Percentiles rank a stretch among this genome's conserved stretches.
Evolutionary conservation across 2,329 filamentous ascomycete genomes (phyloP).

Genomic region (Claviceps sp.): DNA sequence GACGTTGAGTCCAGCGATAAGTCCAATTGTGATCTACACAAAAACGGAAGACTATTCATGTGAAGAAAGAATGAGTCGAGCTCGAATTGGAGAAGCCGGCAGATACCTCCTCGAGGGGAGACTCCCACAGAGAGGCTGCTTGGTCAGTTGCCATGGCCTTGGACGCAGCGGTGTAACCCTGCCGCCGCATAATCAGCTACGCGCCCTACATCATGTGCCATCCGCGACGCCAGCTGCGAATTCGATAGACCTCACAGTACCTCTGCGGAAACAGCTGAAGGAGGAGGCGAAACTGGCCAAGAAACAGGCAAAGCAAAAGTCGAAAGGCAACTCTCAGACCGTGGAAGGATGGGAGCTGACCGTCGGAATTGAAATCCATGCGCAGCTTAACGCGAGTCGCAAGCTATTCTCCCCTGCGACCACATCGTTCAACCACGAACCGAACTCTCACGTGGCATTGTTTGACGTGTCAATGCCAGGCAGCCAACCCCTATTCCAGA

Average conservation of each 20-base stretch:
- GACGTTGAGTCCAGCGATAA: background rate
- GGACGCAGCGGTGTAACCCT: background rate
- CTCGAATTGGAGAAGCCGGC: conserved; percentile 1
- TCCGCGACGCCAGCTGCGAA: conserved; percentile 9
- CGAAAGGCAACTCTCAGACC: conserved; percentile 33
- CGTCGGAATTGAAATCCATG: conserved; percentile 93
- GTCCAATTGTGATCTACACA: background rate
- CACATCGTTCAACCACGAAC: conserved; percentile 50
- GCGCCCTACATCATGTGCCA: background rate
- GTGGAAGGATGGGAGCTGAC: conserved; percentile 77
- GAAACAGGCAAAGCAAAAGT: conserved; percentile 41
- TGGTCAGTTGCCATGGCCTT: background rate
- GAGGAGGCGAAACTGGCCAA: conserved; percentile 59
- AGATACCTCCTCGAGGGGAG: conserved; percentile 5
- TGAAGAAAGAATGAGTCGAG: conserved; percentile 1
- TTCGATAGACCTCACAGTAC: conserved; percentile 21
- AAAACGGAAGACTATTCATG: background rate
- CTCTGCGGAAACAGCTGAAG: conserved; percentile 60
- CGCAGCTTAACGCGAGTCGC: conserved; percentile 74
- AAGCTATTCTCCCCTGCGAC: conserved; percentile 78
- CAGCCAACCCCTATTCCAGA: conserved; percentile 76
- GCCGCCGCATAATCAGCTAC: background rate
- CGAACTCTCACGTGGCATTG: conserved; percentile 76
- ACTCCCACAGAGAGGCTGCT: conserved; percentile 3
- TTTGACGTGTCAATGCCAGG: conserved; percentile 89